Conservation (phyloP, 495 filamentous ascomycete genomes). For the Penicillium tannophilum region DNA sequence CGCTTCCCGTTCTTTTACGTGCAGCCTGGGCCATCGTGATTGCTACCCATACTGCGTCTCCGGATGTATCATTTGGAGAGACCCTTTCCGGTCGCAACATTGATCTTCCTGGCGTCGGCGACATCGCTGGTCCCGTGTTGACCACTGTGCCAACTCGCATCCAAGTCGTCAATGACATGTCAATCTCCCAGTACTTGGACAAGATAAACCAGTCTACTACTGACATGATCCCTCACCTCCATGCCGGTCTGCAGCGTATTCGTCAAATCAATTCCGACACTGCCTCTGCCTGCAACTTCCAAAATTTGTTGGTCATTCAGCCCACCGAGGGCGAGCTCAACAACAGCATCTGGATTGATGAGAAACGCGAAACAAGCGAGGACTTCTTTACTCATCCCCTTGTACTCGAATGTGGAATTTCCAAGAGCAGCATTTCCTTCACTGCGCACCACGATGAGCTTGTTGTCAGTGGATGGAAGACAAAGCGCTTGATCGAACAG, state of each 20-base stretch:
- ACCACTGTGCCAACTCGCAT: conserved; percentile 54
- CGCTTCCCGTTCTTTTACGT: conserved; percentile 51
- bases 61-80: conserved; percentile 58
- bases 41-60: conserved; percentile 42
- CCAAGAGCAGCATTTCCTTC: conserved; percentile 29
- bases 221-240: conserved; percentile 54
- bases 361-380: conserved; percentile 47
- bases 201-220: conserved; percentile 44
- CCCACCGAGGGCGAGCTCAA: conserved; percentile 33
- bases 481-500: conserved; percentile 35
- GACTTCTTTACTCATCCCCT: conserved; percentile 56
- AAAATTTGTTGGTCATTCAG: conserved; percentile 62
- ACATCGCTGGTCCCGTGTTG: conserved; percentile 56
- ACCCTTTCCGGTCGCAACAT: conserved; percentile 58
- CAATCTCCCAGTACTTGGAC: conserved; percentile 42
- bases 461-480: conserved; percentile 39
- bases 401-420: conserved; percentile 48
- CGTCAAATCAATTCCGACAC: conserved; percentile 40
- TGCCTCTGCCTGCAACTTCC: conserved; percentile 60
- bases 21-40: conserved; percentile 58
- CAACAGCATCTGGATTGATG: conserved; percentile 40
- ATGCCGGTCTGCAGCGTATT: conserved; percentile 47
- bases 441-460: conserved; percentile 43
- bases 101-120: conserved; percentile 48
- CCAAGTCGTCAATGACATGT: conserved; percentile 38